Conservation (phyloP, 805 yeast genomes). For the Candida chauliodis region DNA sequence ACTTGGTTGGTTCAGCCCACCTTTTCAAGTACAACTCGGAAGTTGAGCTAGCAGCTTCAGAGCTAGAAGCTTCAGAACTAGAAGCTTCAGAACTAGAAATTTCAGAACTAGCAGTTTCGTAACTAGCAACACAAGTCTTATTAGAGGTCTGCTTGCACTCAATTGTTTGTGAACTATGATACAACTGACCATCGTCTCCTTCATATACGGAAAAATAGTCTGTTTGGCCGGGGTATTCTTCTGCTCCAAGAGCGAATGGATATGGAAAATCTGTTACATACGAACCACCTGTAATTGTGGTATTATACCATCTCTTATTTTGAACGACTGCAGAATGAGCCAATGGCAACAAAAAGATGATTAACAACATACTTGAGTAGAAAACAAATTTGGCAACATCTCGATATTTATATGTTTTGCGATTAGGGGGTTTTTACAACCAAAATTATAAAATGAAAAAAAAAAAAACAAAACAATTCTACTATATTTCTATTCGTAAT, state of each 20-base stretch:
- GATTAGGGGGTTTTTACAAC: background rate
- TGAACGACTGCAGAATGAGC: conserved; percentile 2
- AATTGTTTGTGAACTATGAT: conserved; percentile 1
- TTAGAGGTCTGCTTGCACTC: background rate
- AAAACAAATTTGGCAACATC: background rate
- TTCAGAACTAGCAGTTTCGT: too few relatives aligned
- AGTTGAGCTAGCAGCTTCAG: background rate
- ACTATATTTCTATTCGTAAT: background rate
- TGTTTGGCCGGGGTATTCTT: background rate
- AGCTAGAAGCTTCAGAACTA: too few relatives aligned
- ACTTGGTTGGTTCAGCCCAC: background rate
- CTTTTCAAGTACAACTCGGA: background rate
- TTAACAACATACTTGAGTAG: background rate
- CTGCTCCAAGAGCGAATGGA: conserved; percentile 3
- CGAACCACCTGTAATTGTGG: background rate
- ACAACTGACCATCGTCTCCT: conserved; percentile 3
- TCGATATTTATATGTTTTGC: background rate
- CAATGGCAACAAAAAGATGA: background rate
- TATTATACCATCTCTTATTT: conserved; percentile 3
- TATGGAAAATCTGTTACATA: background rate
- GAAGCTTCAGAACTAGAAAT: too few relatives aligned
- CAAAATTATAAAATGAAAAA: too few relatives aligned
- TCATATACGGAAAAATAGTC: background rate
- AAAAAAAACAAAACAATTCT: too few relatives aligned
- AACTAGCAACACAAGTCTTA: background rate